Conservation (phyloP, 1,284 basidiomycete genomes). For the Ceratobasidium sp. region DNA sequence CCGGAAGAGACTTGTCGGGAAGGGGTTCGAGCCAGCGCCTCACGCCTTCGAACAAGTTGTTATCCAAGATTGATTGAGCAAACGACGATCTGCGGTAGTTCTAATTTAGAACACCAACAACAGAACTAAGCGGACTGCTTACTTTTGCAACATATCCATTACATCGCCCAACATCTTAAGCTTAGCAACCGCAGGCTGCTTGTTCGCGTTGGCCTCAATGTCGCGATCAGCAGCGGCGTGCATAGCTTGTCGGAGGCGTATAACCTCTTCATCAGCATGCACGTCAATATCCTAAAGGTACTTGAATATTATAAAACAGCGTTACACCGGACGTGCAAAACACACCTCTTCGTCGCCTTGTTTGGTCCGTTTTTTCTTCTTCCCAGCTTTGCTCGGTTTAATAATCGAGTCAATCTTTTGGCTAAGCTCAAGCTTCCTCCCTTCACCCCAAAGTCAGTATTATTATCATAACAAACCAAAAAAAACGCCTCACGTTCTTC, state of each 20-base stretch:
- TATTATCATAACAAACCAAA: conserved; percentile 45
- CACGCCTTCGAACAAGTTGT: conserved; percentile 93
- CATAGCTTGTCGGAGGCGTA: conserved; percentile 88
- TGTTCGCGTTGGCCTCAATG: conserved; percentile 84
- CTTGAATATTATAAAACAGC: conserved; percentile 57
- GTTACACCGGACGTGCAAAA: background rate
- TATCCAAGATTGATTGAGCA: conserved; percentile 94
- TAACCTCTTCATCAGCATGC: conserved; percentile 93
- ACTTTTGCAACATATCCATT: conserved; percentile 96
- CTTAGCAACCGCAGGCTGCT: conserved; percentile 89
- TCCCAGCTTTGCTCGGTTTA: conserved; percentile 80
- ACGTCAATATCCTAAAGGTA: conserved; percentile 73
- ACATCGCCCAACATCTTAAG: conserved; percentile 89
- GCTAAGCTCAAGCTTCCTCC: conserved; percentile 73
- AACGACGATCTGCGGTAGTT: conserved; percentile 74
- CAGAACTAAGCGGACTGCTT: conserved; percentile 56
- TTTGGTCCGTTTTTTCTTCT: conserved; percentile 78
- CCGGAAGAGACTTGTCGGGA: conserved; percentile 91
- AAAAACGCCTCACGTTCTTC: conserved; percentile 72
- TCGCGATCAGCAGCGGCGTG: conserved; percentile 89
- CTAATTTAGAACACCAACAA: conserved; percentile 41
- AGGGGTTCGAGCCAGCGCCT: conserved; percentile 95
- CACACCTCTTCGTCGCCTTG: conserved; percentile 73
- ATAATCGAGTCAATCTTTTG: conserved; percentile 87
- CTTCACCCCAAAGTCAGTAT: conserved; percentile 59